phyloP scores from a whole-genome alignment of 257 asterid species.

The Plantago elongata region DNA sequence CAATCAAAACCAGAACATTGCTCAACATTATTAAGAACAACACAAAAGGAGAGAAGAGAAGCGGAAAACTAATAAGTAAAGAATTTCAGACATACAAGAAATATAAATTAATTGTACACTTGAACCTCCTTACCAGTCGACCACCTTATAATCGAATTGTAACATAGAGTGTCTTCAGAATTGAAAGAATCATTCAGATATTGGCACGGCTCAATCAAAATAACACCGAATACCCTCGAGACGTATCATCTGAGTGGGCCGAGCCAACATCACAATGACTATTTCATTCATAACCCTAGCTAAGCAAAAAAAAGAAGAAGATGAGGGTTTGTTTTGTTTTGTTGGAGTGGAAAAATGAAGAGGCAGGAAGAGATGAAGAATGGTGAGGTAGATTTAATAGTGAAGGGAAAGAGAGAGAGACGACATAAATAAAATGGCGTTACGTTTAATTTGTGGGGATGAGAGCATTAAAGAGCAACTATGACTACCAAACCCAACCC shows the following conservation, averaged over 20 bases:
- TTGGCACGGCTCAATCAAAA: slow-evolving; percentile 72
- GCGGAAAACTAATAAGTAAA: too few species aligned
- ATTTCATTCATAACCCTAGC: neutral
- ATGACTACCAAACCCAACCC: neutral
- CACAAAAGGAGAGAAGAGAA: too few species aligned
- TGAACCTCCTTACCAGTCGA: too few species aligned
- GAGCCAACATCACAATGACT: slow-evolving; percentile 12
- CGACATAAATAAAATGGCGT: neutral
- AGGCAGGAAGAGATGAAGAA: too few species aligned
- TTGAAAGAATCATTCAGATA: slow-evolving; percentile 45
- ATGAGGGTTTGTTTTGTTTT: too few species aligned
- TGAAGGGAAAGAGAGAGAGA: neutral
- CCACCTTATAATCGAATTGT: too few species aligned
- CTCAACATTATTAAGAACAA: too few species aligned
- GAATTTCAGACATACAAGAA: too few species aligned
- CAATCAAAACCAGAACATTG: too few species aligned
- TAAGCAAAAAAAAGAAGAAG: too few species aligned
- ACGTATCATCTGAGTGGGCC: slow-evolving; percentile 6
- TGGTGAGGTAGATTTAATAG: neutral
- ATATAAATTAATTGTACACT: too few species aligned
- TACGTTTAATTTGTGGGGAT: neutral
- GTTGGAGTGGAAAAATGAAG: too few species aligned
- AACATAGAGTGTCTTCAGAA: neutral
- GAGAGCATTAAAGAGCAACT: neutral
- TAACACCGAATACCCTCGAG: neutral